Evolutionary conservation across 2,329 filamentous ascomycete species (phyloP).

Genomic region (Stylonectria norvegica): DNA sequence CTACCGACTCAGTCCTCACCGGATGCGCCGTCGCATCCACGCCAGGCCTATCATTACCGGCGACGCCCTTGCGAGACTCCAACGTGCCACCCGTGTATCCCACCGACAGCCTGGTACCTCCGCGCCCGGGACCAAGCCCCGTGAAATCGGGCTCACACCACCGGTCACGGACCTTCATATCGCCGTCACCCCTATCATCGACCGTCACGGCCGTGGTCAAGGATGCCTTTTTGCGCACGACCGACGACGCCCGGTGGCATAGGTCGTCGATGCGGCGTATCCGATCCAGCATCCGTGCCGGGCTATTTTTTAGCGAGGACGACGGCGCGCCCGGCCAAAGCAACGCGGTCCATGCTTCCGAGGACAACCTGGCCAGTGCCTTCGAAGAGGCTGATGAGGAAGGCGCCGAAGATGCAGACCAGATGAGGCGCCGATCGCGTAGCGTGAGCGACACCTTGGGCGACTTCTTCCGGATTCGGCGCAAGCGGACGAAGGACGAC

Average conservation of each 20-base stretch:
- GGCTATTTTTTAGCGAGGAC: slow-evolving; percentile 51
- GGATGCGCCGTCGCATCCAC: slow-evolving; percentile 15
- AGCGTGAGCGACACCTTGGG: slow-evolving; percentile 43
- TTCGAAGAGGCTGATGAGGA: slow-evolving; percentile 17
- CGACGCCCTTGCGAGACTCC: slow-evolving; percentile 32
- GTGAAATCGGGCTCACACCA: slow-evolving; percentile 30
- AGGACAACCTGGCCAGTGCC: slow-evolving; percentile 21
- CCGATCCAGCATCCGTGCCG: slow-evolving; percentile 50
- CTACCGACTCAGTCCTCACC: slow-evolving; percentile 34
- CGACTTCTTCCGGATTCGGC: slow-evolving; percentile 37
- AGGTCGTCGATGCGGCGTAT: slow-evolving; percentile 46
- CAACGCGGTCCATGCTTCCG: slow-evolving; percentile 21
- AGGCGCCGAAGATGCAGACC: slow-evolving; percentile 11
- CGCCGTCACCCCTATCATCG: slow-evolving; percentile 57
- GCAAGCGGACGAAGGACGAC: slow-evolving; percentile 29
- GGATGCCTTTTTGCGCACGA: slow-evolving; percentile 50
- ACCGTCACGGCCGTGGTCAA: slow-evolving; percentile 57
- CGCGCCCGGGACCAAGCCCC: slow-evolving; percentile 26
- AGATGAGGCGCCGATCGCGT: slow-evolving; percentile 31
- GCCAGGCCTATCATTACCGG: slow-evolving; percentile 27
- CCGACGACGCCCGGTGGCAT: slow-evolving; percentile 38
- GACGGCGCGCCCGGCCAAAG: slow-evolving; percentile 26
- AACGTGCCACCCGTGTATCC: slow-evolving; percentile 19
- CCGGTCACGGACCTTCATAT: slow-evolving; percentile 49
- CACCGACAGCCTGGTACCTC: slow-evolving; percentile 27